A percentile compares a stretch with the other conserved stretches of the same genome.
These are phyloP conservation scores for Amanita subjunquillea DNA, from an alignment of 768 basidiomycete genomes.

Conservation along the genomic window DNA sequence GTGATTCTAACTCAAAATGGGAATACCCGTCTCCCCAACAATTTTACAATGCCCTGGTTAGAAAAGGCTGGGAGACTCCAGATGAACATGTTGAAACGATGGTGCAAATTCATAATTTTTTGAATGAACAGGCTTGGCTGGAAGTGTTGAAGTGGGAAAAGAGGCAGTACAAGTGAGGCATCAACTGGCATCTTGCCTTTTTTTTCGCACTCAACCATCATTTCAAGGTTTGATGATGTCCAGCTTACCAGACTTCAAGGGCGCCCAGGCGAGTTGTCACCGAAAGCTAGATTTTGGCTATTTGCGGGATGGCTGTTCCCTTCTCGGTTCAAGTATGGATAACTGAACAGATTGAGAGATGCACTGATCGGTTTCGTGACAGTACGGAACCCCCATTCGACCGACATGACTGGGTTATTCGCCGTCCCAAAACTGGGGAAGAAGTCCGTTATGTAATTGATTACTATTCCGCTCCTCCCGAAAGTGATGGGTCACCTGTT, in stretches of 20 bases:
- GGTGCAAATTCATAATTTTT: conserved; percentile 96
- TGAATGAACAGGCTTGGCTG: conserved; percentile 95
- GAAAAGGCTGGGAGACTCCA: conserved; percentile 96
- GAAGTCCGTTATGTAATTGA: conserved; percentile 96
- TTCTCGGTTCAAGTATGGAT: conserved; percentile 77
- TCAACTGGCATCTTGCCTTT: not conserved
- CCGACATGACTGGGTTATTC: conserved; percentile 95
- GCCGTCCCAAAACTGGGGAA: conserved; percentile 65
- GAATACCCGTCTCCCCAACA: conserved; percentile 97
- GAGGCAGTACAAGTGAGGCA: conserved; percentile 46
- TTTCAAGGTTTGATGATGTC: conserved; percentile 49
- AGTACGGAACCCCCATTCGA: conserved; percentile 94
- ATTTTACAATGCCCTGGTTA: conserved; percentile 92
- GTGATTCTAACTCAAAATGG: conserved; percentile 54
- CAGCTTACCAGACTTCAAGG: conserved; percentile 83
- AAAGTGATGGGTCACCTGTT: conserved; percentile 86
- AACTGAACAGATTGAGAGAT: not conserved
- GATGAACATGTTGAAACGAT: conserved; percentile 94
- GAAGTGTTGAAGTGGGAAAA: conserved; percentile 94
- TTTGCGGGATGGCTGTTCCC: conserved; percentile 87
- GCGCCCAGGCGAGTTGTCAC: conserved; percentile 85
- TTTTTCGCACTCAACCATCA: not conserved
- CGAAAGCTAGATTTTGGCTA: conserved; percentile 84
- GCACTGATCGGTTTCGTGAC: conserved; percentile 2
- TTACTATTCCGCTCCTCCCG: conserved; percentile 91